Percentiles rank a stretch among this genome's conserved stretches.
These are phyloP conservation scores for Cystofilobasidium capitatum DNA, from an alignment of 768 basidiomycete genomes.

Conservation along the genomic window DNA sequence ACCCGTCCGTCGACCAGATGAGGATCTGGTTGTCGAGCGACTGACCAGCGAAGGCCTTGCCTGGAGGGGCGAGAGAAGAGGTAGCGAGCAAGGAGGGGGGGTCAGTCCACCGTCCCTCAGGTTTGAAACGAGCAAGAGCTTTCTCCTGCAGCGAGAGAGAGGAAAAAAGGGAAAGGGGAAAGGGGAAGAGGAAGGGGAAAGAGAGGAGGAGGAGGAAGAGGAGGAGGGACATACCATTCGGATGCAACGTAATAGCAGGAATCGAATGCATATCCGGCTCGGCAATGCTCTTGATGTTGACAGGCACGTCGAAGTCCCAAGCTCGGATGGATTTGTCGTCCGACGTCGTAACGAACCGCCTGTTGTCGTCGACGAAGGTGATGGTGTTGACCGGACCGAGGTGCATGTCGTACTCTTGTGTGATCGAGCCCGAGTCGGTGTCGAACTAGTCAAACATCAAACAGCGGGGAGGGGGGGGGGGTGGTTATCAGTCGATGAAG, in stretches of 20 bases:
- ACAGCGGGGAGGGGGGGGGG: background rate
- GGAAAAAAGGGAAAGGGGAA: conserved; percentile 24
- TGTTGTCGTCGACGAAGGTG: conserved; percentile 96
- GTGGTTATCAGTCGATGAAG: background rate
- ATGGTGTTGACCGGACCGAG: conserved; percentile 97
- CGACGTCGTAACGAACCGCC: conserved; percentile 93
- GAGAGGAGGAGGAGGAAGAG: background rate
- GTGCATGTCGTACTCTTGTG: conserved; percentile 98
- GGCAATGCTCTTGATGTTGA: conserved; percentile 98
- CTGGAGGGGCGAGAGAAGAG: conserved; percentile 43
- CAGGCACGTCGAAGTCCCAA: conserved; percentile 99
- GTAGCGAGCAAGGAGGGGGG: background rate
- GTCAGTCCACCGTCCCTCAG: too few species aligned
- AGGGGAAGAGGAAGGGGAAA: background rate
- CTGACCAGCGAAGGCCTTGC: conserved; percentile 95
- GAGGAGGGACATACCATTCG: conserved; percentile 64
- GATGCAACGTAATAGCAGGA: conserved; percentile 94
- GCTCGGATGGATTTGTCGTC: conserved; percentile 98
- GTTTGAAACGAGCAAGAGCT: too few species aligned
- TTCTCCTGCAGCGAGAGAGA: too few species aligned
- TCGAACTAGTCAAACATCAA: conserved; percentile 58
- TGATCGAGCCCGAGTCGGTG: conserved; percentile 86
- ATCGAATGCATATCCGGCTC: conserved; percentile 99
- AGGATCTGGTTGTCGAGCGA: conserved; percentile 97
- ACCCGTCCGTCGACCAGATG: conserved; percentile 93